Conservation (phyloP, 2,329 filamentous ascomycete species). For the Tolypocladium sp. region DNA sequence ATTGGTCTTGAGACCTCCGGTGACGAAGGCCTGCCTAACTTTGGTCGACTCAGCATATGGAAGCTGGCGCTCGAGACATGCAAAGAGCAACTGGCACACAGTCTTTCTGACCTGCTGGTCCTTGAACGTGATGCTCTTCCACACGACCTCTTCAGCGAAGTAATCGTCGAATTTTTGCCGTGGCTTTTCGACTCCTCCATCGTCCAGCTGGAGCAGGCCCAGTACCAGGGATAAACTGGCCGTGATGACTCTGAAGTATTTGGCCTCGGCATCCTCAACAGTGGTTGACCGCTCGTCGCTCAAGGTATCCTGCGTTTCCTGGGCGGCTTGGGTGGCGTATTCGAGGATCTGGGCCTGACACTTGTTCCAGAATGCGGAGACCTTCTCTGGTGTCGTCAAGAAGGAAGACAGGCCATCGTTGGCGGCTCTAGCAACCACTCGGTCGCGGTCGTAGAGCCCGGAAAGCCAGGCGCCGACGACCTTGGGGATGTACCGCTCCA, state of each 20-base stretch:
- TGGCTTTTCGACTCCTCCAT: conserved; percentile 49
- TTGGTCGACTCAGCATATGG: conserved; percentile 39
- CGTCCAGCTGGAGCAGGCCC: conserved; percentile 39
- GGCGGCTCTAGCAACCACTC: conserved; percentile 65
- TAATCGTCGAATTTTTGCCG: conserved; percentile 55
- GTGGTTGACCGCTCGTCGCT: conserved; percentile 85
- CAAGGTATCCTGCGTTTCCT: conserved; percentile 71
- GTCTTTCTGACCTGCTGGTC: conserved; percentile 43
- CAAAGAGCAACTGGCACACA: conserved; percentile 40
- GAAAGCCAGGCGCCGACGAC: conserved; percentile 86
- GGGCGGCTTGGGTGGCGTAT: conserved; percentile 70
- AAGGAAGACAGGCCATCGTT: conserved; percentile 66
- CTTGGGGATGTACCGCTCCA: conserved; percentile 68
- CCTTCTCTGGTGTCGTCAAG: conserved; percentile 72
- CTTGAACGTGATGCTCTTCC: conserved; percentile 57
- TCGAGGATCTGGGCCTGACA: conserved; percentile 76
- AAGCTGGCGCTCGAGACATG: conserved; percentile 37
- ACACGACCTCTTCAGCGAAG: conserved; percentile 56
- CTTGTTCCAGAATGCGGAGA: conserved; percentile 64
- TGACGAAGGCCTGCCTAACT: conserved; percentile 54
- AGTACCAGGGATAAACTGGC: conserved; percentile 46
- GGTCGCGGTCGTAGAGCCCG: conserved; percentile 80
- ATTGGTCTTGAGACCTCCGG: conserved; percentile 61
- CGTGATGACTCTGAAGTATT: conserved; percentile 67
- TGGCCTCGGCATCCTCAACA: conserved; percentile 74